A percentile compares a stretch with the other conserved stretches of the same genome.
These are phyloP conservation scores for Yamadazyma mexicana DNA, from an alignment of 1,139 yeast species.

Conservation along the genomic window DNA sequence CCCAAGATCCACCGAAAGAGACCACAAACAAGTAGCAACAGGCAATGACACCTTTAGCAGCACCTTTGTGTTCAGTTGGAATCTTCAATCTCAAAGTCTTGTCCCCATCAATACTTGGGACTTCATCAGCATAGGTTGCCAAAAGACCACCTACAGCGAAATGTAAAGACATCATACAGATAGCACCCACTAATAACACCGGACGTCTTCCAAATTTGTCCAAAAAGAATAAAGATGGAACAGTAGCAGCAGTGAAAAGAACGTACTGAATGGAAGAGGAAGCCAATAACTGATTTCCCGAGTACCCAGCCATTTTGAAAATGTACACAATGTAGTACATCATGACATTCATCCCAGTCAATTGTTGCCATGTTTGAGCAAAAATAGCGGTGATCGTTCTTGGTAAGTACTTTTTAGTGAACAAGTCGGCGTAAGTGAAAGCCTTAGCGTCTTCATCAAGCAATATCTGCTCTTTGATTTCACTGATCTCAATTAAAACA, in stretches of 20 bases:
- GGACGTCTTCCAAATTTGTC: conserved; percentile 59
- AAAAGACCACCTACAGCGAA: conserved; percentile 47
- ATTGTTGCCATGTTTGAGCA: conserved; percentile 39
- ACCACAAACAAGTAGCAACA: conserved; percentile 50
- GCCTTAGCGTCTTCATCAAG: conserved; percentile 26
- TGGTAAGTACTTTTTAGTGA: conserved; percentile 27
- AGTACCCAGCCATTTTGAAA: conserved; percentile 35
- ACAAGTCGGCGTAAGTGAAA: conserved; percentile 30
- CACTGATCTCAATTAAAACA: conserved; percentile 31
- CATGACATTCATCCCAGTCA: conserved; percentile 41
- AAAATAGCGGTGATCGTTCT: conserved; percentile 32
- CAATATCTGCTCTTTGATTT: conserved; percentile 33
- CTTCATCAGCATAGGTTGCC: conserved; percentile 41
- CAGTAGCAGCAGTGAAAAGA: conserved; percentile 39
- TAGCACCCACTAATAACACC: conserved; percentile 42
- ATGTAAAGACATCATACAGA: conserved; percentile 43
- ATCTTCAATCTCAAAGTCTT: conserved; percentile 40
- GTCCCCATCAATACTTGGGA: conserved; percentile 29
- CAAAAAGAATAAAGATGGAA: conserved; percentile 44
- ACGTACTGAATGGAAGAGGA: conserved; percentile 37
- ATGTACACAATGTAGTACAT: conserved; percentile 38
- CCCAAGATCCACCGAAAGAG: conserved; percentile 54
- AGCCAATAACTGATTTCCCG: conserved; percentile 26
- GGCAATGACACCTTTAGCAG: conserved; percentile 52
- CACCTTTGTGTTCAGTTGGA: conserved; percentile 31